Evolutionary conservation across 345 rosid genomes (phyloP).

Genomic region (Heritiera fomes): DNA sequence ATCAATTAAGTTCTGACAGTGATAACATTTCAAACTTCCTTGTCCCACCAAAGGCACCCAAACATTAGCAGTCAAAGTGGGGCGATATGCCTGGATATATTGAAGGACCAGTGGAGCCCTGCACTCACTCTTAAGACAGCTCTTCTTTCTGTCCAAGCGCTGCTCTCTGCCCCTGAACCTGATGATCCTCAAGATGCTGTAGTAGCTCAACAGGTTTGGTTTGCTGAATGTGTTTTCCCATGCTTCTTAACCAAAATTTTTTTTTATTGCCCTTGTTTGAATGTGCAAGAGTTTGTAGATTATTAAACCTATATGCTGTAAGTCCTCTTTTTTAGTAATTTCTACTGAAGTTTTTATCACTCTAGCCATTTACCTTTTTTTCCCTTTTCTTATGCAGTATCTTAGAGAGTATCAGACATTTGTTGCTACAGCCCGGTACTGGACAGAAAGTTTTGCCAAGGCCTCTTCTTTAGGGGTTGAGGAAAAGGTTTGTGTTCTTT

Average conservation of each 20-base stretch:
- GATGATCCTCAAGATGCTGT: constrained; percentile 99
- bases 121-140: constrained; percentile 98
- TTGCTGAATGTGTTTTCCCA: neutral
- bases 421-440: constrained; percentile 89
- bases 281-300: neutral
- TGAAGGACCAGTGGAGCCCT: constrained; percentile 99
- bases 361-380: constrained; percentile 6
- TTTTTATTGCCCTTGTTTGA: neutral
- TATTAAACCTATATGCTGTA: neutral
- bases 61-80: constrained; percentile 99
- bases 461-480: constrained; percentile 68
- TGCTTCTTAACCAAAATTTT: neutral
- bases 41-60: constrained; percentile 70
- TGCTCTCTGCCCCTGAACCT: constrained; percentile 92
- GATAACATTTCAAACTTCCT: neutral
- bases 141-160: constrained; percentile 92
- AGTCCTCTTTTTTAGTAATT: neutral
- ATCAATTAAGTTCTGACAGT: neutral
- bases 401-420: constrained; percentile 84
- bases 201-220: constrained; percentile 90
- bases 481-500: constrained; percentile 70
- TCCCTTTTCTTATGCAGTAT: constrained; percentile 52
- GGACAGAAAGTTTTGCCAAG: constrained; percentile 98
- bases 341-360: neutral
- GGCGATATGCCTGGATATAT: constrained; percentile 94